phyloP scores from a whole-genome alignment of 2,329 filamentous ascomycete species.

The Cercospora janseana region DNA sequence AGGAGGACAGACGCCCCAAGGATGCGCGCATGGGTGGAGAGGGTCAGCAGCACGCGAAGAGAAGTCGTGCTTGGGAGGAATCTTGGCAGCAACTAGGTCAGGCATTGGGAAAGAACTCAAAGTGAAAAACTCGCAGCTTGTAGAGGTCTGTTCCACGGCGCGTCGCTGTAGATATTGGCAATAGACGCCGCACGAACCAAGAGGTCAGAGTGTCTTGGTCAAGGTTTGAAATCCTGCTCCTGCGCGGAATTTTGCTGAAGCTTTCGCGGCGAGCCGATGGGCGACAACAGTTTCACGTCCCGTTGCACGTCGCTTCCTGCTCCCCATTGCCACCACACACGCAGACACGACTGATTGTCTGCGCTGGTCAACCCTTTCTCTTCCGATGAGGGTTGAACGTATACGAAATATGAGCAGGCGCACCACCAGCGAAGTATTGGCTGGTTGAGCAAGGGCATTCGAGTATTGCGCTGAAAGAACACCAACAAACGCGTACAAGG shows the following conservation, averaged over 20 bases:
- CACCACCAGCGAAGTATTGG: too few relatives aligned
- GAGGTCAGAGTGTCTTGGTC: neutral
- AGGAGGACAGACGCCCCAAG: neutral
- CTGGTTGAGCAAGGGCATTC: too few relatives aligned
- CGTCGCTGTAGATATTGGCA: too few relatives aligned
- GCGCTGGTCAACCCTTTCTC: neutral
- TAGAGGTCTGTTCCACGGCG: too few relatives aligned
- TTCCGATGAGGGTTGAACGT: too few relatives aligned
- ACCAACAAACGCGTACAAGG: too few relatives aligned
- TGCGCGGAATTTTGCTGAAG: neutral
- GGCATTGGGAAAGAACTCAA: neutral
- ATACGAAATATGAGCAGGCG: too few relatives aligned
- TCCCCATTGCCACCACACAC: too few relatives aligned
- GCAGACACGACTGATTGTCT: neutral
- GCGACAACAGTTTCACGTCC: neutral
- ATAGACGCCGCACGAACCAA: too few relatives aligned
- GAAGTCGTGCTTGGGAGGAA: conserved; percentile 11
- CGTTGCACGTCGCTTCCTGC: neutral
- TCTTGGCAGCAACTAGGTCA: conserved; percentile 13
- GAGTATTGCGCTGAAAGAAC: too few relatives aligned
- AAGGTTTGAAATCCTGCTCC: neutral
- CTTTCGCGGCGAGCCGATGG: neutral
- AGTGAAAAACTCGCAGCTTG: too few relatives aligned
- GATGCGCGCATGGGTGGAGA: neutral
- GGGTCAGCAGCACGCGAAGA: neutral